Evolutionary conservation across 352 stramenopile species (phyloP), one percentile per base, ranked within the genome.

Genomic region (Phytopythium vexans): DNA sequence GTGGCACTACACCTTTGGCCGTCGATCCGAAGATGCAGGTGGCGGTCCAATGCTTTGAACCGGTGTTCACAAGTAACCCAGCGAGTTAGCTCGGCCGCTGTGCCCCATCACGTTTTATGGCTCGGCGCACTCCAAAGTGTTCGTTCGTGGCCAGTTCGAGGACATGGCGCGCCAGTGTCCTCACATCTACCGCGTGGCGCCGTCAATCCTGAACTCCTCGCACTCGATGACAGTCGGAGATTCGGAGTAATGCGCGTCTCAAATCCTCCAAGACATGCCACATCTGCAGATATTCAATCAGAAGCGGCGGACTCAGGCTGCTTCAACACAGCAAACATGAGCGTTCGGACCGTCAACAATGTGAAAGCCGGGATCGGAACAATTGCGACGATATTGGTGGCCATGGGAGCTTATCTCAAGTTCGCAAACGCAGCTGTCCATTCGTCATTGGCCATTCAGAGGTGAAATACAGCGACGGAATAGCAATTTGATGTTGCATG

Each of bases 151-250:
- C 33, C 43, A 27, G 39, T 58, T 60, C 7, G 44, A 61, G 8
- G n/a, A 11, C 10, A 36, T 76, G 27, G 42, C 49, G 0, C 14
- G 21, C 2, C 16, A 35, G 10, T 41, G 66, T 27, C 67, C 67
- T n/a, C 27, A 64, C 6, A 42, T 59, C 2, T 76, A 76, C 43
- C 37, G 41, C 5, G 41, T 70, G 32, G 52, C 10, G 8, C 31
- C 37, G 1, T 43, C 57, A 6, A 54, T 76, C 5, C 40, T 35
- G 0, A 57, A 67, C 8, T 52, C 45, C 4, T 60, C 52, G 2
- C 67, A 76, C 41, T 16, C 50, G 49, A 64, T 76, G 32, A 47
- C 70, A 9, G 40, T 73, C 27, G 63, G 73, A 41, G 61, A 76
- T 16, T 52, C 62, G 3, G 60, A 59, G 8, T 46, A 48, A 27